A percentile compares a stretch with the other conserved stretches of the same genome.
Conservation (phyloP, 805 yeast species). For the Spathaspora hagerdaliae region DNA sequence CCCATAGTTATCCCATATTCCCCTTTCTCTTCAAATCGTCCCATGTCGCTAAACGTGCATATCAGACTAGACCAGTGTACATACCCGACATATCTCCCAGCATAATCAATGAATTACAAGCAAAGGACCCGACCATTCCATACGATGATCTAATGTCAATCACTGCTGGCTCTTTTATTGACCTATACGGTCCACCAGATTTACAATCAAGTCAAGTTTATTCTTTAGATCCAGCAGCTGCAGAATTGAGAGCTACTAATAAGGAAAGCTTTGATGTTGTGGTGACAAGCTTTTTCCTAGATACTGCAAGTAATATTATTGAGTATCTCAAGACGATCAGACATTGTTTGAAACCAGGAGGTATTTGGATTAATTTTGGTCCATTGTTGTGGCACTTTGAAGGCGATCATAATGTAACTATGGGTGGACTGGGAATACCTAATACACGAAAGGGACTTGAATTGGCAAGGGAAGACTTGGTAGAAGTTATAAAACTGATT, state of each 20-base stretch:
- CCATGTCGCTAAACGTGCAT: conserved; percentile 40
- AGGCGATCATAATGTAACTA: conserved; percentile 33
- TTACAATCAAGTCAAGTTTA: conserved; percentile 13
- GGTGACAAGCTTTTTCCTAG: conserved; percentile 59
- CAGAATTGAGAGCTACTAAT: conserved; percentile 38
- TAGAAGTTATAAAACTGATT: conserved; percentile 38
- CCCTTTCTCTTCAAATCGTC: conserved; percentile 56
- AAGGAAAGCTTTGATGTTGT: conserved; percentile 39
- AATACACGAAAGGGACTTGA: conserved; percentile 55
- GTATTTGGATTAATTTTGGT: conserved; percentile 63
- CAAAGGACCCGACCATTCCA: conserved; percentile 34
- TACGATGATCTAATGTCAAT: conserved; percentile 59
- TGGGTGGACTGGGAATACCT: conserved; percentile 19
- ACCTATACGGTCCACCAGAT: conserved; percentile 53
- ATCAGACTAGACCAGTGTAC: conserved; percentile 46
- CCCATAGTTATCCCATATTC: conserved; percentile 39
- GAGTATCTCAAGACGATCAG: conserved; percentile 51
- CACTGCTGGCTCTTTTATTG: conserved; percentile 70
- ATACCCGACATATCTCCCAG: conserved; percentile 52
- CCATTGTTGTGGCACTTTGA: conserved; percentile 74
- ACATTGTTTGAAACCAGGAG: conserved; percentile 42
- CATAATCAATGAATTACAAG: conserved; percentile 25
- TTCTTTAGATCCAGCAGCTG: neutral
- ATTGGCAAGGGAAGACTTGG: conserved; percentile 51
- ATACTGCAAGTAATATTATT: conserved; percentile 56